phyloP scores from a whole-genome alignment of 768 basidiomycete species.

The Rhizopogon vesiculosus region DNA sequence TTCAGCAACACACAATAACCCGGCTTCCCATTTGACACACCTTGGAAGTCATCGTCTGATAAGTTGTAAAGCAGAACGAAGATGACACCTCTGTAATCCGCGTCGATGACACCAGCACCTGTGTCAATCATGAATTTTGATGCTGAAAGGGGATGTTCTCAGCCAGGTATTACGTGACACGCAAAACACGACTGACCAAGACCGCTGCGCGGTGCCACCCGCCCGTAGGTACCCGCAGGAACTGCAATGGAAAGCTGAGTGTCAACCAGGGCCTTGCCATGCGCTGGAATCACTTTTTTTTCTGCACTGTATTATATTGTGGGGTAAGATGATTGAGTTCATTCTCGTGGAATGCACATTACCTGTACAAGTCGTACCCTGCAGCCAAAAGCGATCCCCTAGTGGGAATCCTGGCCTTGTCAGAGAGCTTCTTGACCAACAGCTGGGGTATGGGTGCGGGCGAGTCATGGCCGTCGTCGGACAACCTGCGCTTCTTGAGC shows the following conservation, averaged over 20 bases:
- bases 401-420: conserved; percentile 79
- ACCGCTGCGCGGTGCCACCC: conserved; percentile 93
- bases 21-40: conserved; percentile 31
- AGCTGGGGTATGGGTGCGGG: conserved; percentile 44
- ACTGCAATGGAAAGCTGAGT: conserved; percentile 93
- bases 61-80: conserved; percentile 93
- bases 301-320: conserved; percentile 60
- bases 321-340: neutral
- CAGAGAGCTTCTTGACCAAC: conserved; percentile 80
- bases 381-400: conserved; percentile 84
- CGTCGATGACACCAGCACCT: conserved; percentile 95
- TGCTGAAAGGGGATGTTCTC: conserved; percentile 41
- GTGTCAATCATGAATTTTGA: conserved; percentile 98
- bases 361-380: conserved; percentile 96
- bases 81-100: conserved; percentile 90
- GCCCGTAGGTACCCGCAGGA: conserved; percentile 90
- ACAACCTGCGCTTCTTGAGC: conserved; percentile 61
- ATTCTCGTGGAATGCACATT: neutral
- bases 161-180: neutral
- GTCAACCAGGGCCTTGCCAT: conserved; percentile 87
- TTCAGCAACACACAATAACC: neutral
- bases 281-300: conserved; percentile 76
- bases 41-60: conserved; percentile 84
- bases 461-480: conserved; percentile 29
- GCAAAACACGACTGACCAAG: conserved; percentile 57